Evolutionary conservation across 2,329 filamentous ascomycete genomes (phyloP).

Genomic region (Onygenales sp.): DNA sequence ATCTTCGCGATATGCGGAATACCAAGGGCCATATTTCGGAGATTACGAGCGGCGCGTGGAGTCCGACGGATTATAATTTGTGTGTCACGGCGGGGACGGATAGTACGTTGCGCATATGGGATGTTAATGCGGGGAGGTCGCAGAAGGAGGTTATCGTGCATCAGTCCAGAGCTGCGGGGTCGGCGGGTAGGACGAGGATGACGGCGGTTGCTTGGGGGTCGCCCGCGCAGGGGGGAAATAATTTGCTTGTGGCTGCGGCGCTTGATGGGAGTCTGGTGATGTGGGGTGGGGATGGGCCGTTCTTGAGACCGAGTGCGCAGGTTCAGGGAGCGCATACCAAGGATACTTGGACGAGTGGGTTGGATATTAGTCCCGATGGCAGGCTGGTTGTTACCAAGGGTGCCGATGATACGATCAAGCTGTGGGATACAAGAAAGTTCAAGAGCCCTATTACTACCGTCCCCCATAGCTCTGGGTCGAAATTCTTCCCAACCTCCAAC

Average conservation of each 20-base stretch:
- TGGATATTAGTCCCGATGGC: slow-evolving; percentile 86
- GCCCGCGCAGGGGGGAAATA: slow-evolving; percentile 65
- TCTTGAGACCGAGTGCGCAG: slow-evolving; percentile 70
- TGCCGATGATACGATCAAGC: slow-evolving; percentile 84
- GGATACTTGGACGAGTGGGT: slow-evolving; percentile 81
- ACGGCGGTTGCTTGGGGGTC: slow-evolving; percentile 83
- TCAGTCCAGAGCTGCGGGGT: slow-evolving; percentile 82
- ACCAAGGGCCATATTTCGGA: slow-evolving; percentile 96
- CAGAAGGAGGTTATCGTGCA: slow-evolving; percentile 94
- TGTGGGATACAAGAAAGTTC: slow-evolving; percentile 96
- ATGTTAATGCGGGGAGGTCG: slow-evolving; percentile 78
- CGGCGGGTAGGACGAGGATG: slow-evolving; percentile 85
- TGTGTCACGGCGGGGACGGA: slow-evolving; percentile 90
- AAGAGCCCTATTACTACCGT: slow-evolving; percentile 76
- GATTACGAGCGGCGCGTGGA: slow-evolving; percentile 82
- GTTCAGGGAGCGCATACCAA: slow-evolving; percentile 71
- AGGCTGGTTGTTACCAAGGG: slow-evolving; percentile 83
- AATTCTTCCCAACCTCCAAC: slow-evolving; percentile 72
- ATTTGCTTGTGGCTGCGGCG: slow-evolving; percentile 70
- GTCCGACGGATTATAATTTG: slow-evolving; percentile 72
- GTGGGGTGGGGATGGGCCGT: slow-evolving; percentile 85
- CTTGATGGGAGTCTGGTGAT: slow-evolving; percentile 85
- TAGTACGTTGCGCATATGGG: slow-evolving; percentile 94
- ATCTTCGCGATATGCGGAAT: slow-evolving; percentile 91
- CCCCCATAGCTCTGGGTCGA: slow-evolving; percentile 70